Evolutionary conservation across 2,329 filamentous ascomycete species (phyloP).

Genomic region (Sporothrix pseudoabietina): DNA sequence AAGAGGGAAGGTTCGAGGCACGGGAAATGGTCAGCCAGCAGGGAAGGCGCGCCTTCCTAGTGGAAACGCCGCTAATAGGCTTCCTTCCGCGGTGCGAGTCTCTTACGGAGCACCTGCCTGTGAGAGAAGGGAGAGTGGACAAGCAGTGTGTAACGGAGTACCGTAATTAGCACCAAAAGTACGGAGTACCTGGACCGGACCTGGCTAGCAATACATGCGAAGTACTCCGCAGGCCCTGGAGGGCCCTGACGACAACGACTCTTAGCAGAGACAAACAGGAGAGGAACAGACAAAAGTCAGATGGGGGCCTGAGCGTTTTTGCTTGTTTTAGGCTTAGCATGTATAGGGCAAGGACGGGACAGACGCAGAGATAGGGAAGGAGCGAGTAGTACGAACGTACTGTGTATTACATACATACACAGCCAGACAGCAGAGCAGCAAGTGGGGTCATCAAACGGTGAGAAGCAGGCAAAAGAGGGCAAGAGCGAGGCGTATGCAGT

Average conservation of each 20-base stretch:
- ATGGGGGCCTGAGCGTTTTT: slow-evolving; percentile 14
- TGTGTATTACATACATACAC: too few relatives aligned
- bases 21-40: slow-evolving; percentile 25
- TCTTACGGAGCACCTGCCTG: neutral
- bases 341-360: neutral
- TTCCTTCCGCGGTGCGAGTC: slow-evolving; percentile 7
- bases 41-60: slow-evolving; percentile 5
- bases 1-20: slow-evolving; percentile 30
- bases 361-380: neutral
- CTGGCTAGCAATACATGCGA: neutral
- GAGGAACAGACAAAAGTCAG: neutral
- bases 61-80: slow-evolving; percentile 16
- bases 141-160: neutral
- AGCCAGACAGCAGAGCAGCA: too few relatives aligned
- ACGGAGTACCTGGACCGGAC: neutral
- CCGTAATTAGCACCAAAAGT: slow-evolving; percentile 10
- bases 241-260: slow-evolving; percentile 1
- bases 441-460: slow-evolving; percentile 28
- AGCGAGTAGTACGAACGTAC: neutral
- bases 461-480: slow-evolving; percentile 5
- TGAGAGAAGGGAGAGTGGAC: neutral
- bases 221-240: neutral
- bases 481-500: neutral
- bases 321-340: slow-evolving; percentile 25
- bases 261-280: neutral